These are phyloP conservation scores for Xylaria telfairii DNA, from an alignment of 495 filamentous ascomycete species.

Conservation along the genomic window DNA sequence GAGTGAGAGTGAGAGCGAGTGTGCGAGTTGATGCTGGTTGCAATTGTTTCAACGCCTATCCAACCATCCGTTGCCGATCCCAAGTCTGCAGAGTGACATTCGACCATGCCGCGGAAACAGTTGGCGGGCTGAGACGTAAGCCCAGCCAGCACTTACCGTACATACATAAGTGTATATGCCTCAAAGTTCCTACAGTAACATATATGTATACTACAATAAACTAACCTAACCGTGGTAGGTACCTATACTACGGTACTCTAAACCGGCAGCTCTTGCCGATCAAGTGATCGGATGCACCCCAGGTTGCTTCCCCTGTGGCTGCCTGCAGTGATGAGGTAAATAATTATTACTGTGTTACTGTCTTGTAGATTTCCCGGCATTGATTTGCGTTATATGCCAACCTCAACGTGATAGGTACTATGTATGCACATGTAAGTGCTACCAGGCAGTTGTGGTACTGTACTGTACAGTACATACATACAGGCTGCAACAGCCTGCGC, in stretches of 20 bases:
- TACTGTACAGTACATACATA: too few species aligned
- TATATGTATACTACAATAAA: too few species aligned
- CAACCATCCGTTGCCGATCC: constrained; percentile 5
- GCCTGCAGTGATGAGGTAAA: neutral
- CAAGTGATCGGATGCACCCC: constrained; percentile 14
- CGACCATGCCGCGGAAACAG: neutral
- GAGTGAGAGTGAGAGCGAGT: neutral
- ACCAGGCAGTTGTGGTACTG: too few species aligned
- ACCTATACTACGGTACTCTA: neutral
- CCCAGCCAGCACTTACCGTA: too few species aligned
- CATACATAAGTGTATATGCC: too few species aligned
- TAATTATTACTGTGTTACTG: too few species aligned
- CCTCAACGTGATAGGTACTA: too few species aligned
- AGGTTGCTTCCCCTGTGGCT: constrained; percentile 1
- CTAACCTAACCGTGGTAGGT: too few species aligned
- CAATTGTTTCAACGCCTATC: neutral
- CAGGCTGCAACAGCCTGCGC: neutral
- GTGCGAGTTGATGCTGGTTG: neutral
- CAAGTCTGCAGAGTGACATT: neutral
- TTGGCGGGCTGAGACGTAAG: neutral
- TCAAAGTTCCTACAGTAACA: too few species aligned
- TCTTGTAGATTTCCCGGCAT: neutral
- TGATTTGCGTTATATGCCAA: too few species aligned
- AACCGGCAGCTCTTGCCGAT: constrained; percentile 6
- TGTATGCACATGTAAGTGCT: too few species aligned